Conservation (phyloP, 1,284 basidiomycete species). For the Rhodotorula sp. region DNA sequence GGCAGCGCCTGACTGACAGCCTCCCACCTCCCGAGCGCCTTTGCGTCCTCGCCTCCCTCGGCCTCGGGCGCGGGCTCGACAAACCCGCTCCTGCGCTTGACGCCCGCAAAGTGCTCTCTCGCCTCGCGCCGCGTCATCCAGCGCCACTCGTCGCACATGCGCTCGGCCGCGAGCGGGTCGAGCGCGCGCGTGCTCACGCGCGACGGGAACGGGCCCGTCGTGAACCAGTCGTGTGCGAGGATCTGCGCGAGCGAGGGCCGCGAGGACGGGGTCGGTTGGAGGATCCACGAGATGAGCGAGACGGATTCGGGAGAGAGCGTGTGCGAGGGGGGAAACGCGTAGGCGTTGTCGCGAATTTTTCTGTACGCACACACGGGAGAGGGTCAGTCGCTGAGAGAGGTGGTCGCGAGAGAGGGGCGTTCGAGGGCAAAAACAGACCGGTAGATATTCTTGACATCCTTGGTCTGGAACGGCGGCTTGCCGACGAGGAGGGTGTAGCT, state of each 20-base stretch:
- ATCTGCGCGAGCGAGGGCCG: constrained; percentile 85
- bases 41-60: background rate
- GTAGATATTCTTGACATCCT: constrained; percentile 93
- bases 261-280: constrained; percentile 75
- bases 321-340: constrained; percentile 83
- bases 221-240: constrained; percentile 82
- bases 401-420: background rate
- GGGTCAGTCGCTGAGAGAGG: too few species aligned
- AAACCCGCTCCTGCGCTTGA: constrained; percentile 27
- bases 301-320: constrained; percentile 70
- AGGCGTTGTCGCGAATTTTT: constrained; percentile 90
- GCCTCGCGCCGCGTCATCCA: constrained; percentile 24
- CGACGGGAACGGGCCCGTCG: constrained; percentile 73
- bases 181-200: constrained; percentile 80
- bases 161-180: constrained; percentile 8
- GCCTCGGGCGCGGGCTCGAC: constrained; percentile 10
- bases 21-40: background rate
- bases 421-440: constrained; percentile 55
- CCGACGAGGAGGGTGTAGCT: constrained; percentile 88
- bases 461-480: constrained; percentile 95
- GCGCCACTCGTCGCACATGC: constrained; percentile 25
- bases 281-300: constrained; percentile 78
- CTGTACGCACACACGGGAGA: constrained; percentile 51
- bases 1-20: constrained; percentile 19
- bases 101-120: constrained; percentile 49